phyloP scores from a whole-genome alignment of 495 filamentous ascomycete genomes.

The Filosporella fistucella region DNA sequence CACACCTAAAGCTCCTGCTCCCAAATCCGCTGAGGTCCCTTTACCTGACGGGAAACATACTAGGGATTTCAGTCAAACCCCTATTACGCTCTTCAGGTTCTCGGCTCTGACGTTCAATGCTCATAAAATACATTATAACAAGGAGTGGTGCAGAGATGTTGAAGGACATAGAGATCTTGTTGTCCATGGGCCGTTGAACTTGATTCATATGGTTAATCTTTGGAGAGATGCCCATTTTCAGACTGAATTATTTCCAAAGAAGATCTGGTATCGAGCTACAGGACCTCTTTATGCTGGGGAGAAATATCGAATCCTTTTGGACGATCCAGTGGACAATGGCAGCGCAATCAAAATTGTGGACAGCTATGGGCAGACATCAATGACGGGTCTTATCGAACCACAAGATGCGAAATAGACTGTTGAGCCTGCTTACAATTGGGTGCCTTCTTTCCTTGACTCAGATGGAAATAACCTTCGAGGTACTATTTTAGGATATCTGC shows the following conservation, averaged over 20 bases:
- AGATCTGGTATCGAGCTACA: constrained; percentile 54
- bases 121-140: constrained; percentile 69
- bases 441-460: too few species aligned
- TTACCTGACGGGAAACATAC: constrained; percentile 30
- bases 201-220: constrained; percentile 59
- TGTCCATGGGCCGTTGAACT: constrained; percentile 61
- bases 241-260: constrained; percentile 32
- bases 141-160: constrained; percentile 50
- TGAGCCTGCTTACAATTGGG: too few species aligned
- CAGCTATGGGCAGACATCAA: constrained; percentile 34
- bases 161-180: constrained; percentile 57
- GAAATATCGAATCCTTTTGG: constrained; percentile 37
- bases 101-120: constrained; percentile 69
- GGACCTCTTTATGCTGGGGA: constrained; percentile 58
- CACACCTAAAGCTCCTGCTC: constrained; percentile 12
- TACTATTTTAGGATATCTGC: too few species aligned
- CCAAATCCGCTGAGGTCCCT: constrained; percentile 18
- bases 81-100: constrained; percentile 62
- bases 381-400: constrained; percentile 41
- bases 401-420: too few species aligned
- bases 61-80: constrained; percentile 47
- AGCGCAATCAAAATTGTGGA: constrained; percentile 36
- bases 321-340: constrained; percentile 26
- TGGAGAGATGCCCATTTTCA: constrained; percentile 53
- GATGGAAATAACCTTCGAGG: too few species aligned